Evolutionary conservation across 208 protist species (phyloP).

Genomic region (Vickermania ingenoplastis): DNA sequence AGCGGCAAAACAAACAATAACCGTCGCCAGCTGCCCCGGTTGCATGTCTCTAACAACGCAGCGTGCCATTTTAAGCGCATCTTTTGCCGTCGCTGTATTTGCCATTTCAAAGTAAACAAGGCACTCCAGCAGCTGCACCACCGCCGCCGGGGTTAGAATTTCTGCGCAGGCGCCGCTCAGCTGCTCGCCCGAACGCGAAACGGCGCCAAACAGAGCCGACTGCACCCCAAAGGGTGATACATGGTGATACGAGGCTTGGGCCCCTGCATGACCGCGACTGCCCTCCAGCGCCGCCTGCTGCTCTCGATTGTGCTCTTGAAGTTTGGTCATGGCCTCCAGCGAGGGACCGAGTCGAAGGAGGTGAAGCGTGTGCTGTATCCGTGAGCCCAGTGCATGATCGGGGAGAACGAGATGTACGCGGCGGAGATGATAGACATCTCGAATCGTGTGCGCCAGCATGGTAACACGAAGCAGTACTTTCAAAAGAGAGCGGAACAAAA

Average conservation of each 20-base stretch:
- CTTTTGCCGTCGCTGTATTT: constrained; percentile 29
- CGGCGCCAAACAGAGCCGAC: too few relatives aligned
- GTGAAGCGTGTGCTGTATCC: constrained; percentile 58
- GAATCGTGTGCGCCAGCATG: constrained; percentile 59
- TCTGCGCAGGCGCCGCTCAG: neutral
- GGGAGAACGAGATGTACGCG: constrained; percentile 55
- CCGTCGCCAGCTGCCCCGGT: constrained; percentile 31
- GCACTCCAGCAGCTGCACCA: constrained; percentile 62
- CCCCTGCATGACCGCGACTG: neutral
- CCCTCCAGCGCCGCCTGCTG: neutral
- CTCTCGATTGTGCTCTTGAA: neutral
- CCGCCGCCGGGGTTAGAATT: constrained; percentile 27
- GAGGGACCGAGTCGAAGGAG: constrained; percentile 56
- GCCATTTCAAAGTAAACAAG: constrained; percentile 70
- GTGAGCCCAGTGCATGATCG: constrained; percentile 46
- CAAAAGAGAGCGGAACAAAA: neutral
- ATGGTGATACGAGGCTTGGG: neutral
- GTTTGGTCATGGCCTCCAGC: constrained; percentile 18
- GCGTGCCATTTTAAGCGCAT: constrained; percentile 47
- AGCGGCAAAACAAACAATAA: too few relatives aligned
- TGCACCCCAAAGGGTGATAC: constrained; percentile 1
- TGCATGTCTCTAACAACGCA: constrained; percentile 43
- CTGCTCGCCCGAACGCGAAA: neutral
- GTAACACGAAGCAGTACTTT: neutral
- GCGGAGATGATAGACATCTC: constrained; percentile 62